These are phyloP conservation scores for Yarrowia alimentaria DNA, from an alignment of 805 yeast genomes.

Conservation along the genomic window DNA sequence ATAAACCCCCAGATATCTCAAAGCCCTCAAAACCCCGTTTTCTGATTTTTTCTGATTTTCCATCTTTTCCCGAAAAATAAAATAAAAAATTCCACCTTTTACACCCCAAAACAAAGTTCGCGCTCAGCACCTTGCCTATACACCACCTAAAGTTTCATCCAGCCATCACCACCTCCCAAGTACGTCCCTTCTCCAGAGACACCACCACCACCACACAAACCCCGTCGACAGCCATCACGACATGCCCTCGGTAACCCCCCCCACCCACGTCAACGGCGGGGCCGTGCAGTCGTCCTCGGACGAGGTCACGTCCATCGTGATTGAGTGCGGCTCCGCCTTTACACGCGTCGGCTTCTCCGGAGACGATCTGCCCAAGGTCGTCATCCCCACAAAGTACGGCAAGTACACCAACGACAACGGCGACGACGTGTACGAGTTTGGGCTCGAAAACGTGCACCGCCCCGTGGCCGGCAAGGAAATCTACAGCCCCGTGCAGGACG, in stretches of 20 bases:
- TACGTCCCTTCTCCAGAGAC: too few relatives aligned
- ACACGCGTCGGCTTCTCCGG: slow-evolving; percentile 93
- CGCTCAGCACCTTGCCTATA: neutral
- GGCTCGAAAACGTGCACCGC: slow-evolving; percentile 46
- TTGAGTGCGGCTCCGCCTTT: slow-evolving; percentile 84
- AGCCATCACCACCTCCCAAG: slow-evolving; percentile 21
- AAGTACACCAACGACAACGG: slow-evolving; percentile 28
- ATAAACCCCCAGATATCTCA: too few relatives aligned
- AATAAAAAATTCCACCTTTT: too few relatives aligned
- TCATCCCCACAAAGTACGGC: slow-evolving; percentile 71
- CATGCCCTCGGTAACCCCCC: slow-evolving; percentile 26
- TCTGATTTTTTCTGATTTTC: too few relatives aligned
- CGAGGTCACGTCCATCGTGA: slow-evolving; percentile 85
- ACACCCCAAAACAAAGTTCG: neutral
- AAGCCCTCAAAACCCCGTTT: too few relatives aligned
- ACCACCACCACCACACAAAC: slow-evolving; percentile 15
- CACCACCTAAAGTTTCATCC: slow-evolving; percentile 22
- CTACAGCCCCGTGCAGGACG: slow-evolving; percentile 40
- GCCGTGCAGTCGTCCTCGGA: slow-evolving; percentile 42
- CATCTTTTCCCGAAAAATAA: too few relatives aligned
- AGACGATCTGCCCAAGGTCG: slow-evolving; percentile 77
- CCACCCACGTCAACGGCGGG: slow-evolving; percentile 18
- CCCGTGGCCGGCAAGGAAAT: slow-evolving; percentile 39
- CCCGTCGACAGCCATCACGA: slow-evolving; percentile 18
- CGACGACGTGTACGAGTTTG: slow-evolving; percentile 37